These are phyloP conservation scores for Dimocarpus longan DNA, from an alignment of 345 rosid species.

Conservation along the genomic window DNA sequence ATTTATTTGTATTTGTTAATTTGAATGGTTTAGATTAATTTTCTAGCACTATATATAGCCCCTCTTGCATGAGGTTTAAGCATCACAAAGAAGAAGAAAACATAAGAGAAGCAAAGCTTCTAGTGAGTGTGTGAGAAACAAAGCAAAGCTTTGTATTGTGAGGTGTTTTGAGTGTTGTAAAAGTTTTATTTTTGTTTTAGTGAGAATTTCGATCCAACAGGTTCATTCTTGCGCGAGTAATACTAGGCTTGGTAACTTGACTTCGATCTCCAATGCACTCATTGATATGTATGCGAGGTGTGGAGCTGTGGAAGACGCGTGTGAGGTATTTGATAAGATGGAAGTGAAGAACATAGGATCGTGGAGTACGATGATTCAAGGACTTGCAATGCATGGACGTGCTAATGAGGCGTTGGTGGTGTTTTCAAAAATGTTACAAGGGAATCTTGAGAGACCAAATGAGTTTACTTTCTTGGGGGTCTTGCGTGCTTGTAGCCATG, in stretches of 20 bases:
- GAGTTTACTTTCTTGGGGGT: slow-evolving; percentile 47
- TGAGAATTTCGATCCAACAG: too few relatives aligned
- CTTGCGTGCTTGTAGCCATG: slow-evolving; percentile 44
- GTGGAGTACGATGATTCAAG: slow-evolving; percentile 48
- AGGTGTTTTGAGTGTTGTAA: too few relatives aligned
- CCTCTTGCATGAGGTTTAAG: too few relatives aligned
- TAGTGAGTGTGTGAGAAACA: too few relatives aligned
- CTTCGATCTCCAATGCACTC: slow-evolving; percentile 37
- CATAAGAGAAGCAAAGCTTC: too few relatives aligned
- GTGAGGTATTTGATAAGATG: slow-evolving; percentile 28
- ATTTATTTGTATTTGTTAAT: too few relatives aligned
- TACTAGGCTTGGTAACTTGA: slow-evolving; percentile 4
- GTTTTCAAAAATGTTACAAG: slow-evolving; percentile 29
- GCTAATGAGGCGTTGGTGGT: slow-evolving; percentile 32
- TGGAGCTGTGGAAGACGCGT: slow-evolving; percentile 45
- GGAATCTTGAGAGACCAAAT: slow-evolving; percentile 33
- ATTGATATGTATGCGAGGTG: slow-evolving; percentile 55
- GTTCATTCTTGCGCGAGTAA: slow-evolving; percentile 26
- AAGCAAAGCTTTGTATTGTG: too few relatives aligned
- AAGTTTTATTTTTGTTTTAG: too few relatives aligned
- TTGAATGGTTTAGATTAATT: too few relatives aligned
- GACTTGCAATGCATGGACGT: slow-evolving; percentile 43
- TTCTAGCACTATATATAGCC: too few relatives aligned
- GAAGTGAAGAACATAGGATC: slow-evolving; percentile 30
- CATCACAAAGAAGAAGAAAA: too few relatives aligned